Base-by-base conservation (phyloP, 1,284 basidiomycete genomes). In the Irpex lacteus region DNA sequence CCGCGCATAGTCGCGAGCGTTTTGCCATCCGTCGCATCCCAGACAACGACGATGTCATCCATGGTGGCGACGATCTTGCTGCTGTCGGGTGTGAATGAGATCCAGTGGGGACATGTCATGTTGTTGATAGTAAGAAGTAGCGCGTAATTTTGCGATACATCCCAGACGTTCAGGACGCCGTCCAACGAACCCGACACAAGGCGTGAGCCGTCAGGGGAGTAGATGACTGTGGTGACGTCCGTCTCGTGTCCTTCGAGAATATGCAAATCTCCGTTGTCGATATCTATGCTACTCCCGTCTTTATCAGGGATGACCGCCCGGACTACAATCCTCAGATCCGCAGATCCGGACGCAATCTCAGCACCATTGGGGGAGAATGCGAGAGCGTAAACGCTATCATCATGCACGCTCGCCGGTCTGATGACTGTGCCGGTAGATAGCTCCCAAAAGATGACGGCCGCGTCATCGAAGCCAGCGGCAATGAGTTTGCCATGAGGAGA, bases 291-390 rank as follows among this genome's bases (percentile, higher is more conserved):
- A 19, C 13, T 63, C 13, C 72, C 73, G 56, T 80, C 76, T 9
- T 72, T 72, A 3, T 76, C 76, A 63, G 78, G 80, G 21, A 64
- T 70, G 21, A 81, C 69, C 5, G 70, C 68, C 52, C 71, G 75
- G 3, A 81, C 71, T 0, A 70, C 66, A 36, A 64, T 47, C 8
- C 3, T 61, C 50, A 32, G 47, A 53, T 64, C 63, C 1, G 54
- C 59, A 11, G 59, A 64, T 15, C 59, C 65, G 8, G 63, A 64
- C 3, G 60, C 65, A 11, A 66, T 21, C n/a, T 34, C 55, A 4
- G 52, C 36, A 8, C 63, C 60, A 38, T 62, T 54, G 4, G 65
- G 65, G 13, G 65, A 64, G 36, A 58, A 66, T 2, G 57, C 44
- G 6, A 66, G 52, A 13, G 65, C 53, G 59, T 60, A 66, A 3